Evolutionary conservation across 2,329 filamentous ascomycete genomes (phyloP).

Genomic region (Aspergillus fijiensis): DNA sequence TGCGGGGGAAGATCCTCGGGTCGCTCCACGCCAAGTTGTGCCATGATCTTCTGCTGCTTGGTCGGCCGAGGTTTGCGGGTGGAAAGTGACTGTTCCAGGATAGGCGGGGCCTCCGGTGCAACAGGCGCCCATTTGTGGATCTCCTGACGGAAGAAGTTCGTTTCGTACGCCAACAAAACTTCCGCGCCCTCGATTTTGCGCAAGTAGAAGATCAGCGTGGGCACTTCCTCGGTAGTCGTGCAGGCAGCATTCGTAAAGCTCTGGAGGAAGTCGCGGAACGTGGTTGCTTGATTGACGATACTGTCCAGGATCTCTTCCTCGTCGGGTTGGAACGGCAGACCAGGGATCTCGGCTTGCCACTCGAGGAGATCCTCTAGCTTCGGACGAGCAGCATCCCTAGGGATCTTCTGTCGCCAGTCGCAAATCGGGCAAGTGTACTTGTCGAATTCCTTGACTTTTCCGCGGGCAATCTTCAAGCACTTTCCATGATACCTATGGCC

Average conservation of each 20-base stretch:
- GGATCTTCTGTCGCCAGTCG: slow-evolving; percentile 95
- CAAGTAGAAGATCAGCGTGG: slow-evolving; percentile 89
- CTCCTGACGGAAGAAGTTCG: slow-evolving; percentile 96
- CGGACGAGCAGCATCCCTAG: slow-evolving; percentile 89
- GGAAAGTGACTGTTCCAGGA: slow-evolving; percentile 82
- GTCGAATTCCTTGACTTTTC: slow-evolving; percentile 97
- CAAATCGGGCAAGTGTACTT: slow-evolving; percentile 98
- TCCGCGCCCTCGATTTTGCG: slow-evolving; percentile 97
- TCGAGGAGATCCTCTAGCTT: slow-evolving; percentile 85
- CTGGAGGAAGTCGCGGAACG: slow-evolving; percentile 79
- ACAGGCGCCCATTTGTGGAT: slow-evolving; percentile 93
- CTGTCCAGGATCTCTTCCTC: slow-evolving; percentile 84
- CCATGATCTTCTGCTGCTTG: slow-evolving; percentile 93
- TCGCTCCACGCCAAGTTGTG: slow-evolving; percentile 81
- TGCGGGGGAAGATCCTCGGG: slow-evolving; percentile 86
- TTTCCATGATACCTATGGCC: slow-evolving; percentile 85
- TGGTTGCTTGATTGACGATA: slow-evolving; percentile 80
- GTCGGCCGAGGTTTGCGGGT: slow-evolving; percentile 95
- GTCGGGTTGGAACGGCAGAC: slow-evolving; percentile 89
- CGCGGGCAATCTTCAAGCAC: slow-evolving; percentile 93
- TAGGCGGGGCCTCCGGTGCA: slow-evolving; percentile 78
- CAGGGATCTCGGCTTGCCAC: slow-evolving; percentile 79
- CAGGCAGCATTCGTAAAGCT: slow-evolving; percentile 78
- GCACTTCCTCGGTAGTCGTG: slow-evolving; percentile 79
- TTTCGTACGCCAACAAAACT: slow-evolving; percentile 85